Conservation (phyloP, 768 basidiomycete species). For the Dentipellis sp. region DNA sequence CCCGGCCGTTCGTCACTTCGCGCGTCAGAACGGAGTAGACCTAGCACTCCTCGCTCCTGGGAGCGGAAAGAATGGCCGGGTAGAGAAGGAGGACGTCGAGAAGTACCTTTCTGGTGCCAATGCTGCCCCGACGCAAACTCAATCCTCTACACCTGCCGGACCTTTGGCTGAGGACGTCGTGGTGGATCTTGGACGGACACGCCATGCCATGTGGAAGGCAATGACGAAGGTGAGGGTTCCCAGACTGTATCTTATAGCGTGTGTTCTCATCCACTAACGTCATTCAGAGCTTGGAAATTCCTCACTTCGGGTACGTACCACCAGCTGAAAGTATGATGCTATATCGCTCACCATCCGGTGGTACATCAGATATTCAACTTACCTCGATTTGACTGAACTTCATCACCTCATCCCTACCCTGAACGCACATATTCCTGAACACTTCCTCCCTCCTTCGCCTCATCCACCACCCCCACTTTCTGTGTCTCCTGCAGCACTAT, state of each 20-base stretch:
- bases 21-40: conserved; percentile 56
- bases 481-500: conserved; percentile 31
- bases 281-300: conserved; percentile 69
- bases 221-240: conserved; percentile 60
- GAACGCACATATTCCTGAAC: conserved; percentile 60
- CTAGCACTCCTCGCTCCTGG: conserved; percentile 49
- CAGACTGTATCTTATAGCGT: not conserved
- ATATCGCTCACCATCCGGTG: not conserved
- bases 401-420: conserved; percentile 53
- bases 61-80: conserved; percentile 64
- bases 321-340: no score
- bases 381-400: conserved; percentile 64
- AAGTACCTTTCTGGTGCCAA: conserved; percentile 34
- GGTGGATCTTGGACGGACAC: conserved; percentile 66
- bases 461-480: conserved; percentile 22
- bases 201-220: conserved; percentile 84
- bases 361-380: conserved; percentile 58
- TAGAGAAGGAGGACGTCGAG: conserved; percentile 70
- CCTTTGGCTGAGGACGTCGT: conserved; percentile 35
- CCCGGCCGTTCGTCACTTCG: conserved; percentile 73
- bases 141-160: not conserved
- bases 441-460: conserved; percentile 36
- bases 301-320: conserved; percentile 65
- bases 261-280: not conserved
- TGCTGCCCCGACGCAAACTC: conserved; percentile 8